Evolutionary conservation across 371 early-diverging fungal species (phyloP), one percentile per base, ranked within the genome.

Genomic region (Apophysomyces ossiformis): DNA sequence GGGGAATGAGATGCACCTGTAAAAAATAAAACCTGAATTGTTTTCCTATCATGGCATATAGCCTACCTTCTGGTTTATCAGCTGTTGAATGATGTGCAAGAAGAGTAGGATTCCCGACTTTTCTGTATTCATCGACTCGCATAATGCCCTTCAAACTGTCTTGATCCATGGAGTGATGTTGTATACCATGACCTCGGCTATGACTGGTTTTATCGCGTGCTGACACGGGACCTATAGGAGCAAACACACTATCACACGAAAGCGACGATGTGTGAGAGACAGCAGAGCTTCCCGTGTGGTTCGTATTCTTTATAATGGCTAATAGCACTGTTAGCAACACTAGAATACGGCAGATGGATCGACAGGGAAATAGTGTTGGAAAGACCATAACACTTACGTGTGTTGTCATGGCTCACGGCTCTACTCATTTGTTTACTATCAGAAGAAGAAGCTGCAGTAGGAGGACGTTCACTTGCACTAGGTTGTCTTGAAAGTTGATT

Each of bases 401-500:
- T 41, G 38, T 64, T 68, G 16, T 69, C 65, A n/a, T 69, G 61
- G 57, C 65, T 65, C 1, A 35, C 21, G 5, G 64, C 15, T 1
- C 69, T 60, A 5, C 61, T 45, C 39, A 69, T 36, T 1, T 61
- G 41, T 18, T 50, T 50, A 9, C 21, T 26, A 0, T 50, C 50
- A 18, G 50, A 50, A 50, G 21, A 26, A 21, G n/a, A 26, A 18
- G 21, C 50, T 21, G 50, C n/a, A 18, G 21, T 50, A 21, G 21
- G 21, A 21, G 50, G n/a, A 5, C 50, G 21, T 21, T 50, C 50
- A 18, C 50, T 50, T 9, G 21, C 50, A 7, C 9, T 5, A 5
- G 21, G 9, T 3, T 50, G 50, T 21, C 21, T 50, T 26, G 21
- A 50, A 7, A 26, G 54, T 60, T 85, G 85, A n/a, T 78, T 76